These are phyloP conservation scores for Arabidopsis hybrid DNA, from an alignment of 441 rosid species.

Conservation along the genomic window DNA sequence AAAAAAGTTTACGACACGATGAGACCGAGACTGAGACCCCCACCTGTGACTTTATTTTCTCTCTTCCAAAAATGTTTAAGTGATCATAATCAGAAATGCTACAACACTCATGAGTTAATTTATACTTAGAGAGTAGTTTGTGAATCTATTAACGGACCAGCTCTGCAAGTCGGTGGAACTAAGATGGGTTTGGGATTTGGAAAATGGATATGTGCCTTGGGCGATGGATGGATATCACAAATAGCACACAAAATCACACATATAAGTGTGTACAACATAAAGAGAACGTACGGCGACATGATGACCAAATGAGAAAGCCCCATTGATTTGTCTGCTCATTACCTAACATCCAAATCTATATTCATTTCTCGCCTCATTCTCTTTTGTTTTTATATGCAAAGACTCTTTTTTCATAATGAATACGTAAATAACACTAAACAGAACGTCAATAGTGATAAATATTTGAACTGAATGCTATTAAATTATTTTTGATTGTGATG, in stretches of 20 bases:
- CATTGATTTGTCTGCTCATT: constrained; percentile 41
- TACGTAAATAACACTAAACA: no score
- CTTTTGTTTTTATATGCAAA: background rate
- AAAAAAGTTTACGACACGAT: constrained; percentile 31
- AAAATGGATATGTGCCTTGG: constrained; percentile 25
- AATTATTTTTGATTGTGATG: no score
- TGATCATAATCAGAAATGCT: constrained; percentile 17
- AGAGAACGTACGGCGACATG: constrained; percentile 42
- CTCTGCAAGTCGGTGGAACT: background rate
- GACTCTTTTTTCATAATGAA: no score
- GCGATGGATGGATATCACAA: constrained; percentile 13
- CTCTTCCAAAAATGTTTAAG: constrained; percentile 13
- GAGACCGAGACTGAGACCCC: constrained; percentile 20
- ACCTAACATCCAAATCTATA: constrained; percentile 36
- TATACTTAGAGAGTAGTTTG: background rate
- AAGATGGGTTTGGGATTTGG: constrained; percentile 26
- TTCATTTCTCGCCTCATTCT: constrained; percentile 24
- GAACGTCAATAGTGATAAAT: no score
- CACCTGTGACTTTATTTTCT: constrained; percentile 25
- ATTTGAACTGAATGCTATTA: no score
- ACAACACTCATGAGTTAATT: background rate
- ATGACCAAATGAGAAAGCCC: constrained; percentile 41
- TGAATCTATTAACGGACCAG: background rate
- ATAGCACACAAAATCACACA: constrained; percentile 28
- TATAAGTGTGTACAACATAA: constrained; percentile 25